Conservation (phyloP, 768 basidiomycete genomes). For the Russula earlei region DNA sequence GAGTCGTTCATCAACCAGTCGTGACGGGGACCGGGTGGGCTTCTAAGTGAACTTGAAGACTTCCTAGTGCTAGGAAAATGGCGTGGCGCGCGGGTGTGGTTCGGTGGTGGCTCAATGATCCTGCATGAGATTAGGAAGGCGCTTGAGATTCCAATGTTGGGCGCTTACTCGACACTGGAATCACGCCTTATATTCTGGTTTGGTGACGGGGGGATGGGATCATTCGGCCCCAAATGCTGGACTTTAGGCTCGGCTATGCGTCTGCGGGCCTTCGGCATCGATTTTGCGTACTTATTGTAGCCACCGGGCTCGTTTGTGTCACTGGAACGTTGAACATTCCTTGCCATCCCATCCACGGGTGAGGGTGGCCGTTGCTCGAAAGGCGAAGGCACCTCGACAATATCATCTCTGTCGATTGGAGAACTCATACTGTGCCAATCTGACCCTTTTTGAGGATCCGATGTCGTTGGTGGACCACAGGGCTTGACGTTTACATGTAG, state of each 20-base stretch:
- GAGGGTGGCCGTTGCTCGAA: neutral
- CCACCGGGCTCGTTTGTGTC: neutral
- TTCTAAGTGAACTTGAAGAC: neutral
- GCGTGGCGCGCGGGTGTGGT: neutral
- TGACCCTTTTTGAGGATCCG: neutral
- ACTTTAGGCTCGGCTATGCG: neutral
- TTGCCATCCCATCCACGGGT: neutral
- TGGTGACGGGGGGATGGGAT: neutral
- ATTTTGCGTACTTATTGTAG: neutral
- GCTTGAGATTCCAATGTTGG: neutral
- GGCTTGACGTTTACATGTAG: neutral
- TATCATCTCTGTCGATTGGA: conserved; percentile 1
- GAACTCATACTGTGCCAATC: neutral
- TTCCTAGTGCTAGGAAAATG: neutral
- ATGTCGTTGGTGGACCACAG: neutral
- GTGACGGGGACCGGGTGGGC: conserved; percentile 2
- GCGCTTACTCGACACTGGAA: conserved; percentile 12
- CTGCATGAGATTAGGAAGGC: conserved; percentile 3
- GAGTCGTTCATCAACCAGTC: conserved; percentile 16
- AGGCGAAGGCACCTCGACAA: neutral
- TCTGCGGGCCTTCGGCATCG: conserved; percentile 4
- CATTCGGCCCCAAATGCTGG: neutral
- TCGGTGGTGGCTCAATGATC: conserved; percentile 1
- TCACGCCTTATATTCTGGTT: neutral
- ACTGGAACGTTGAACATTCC: neutral